A percentile compares a stretch with the other conserved stretches of the same genome.
Conservation (phyloP, 1,284 basidiomycete species). For the Phlebopus sp. region DNA sequence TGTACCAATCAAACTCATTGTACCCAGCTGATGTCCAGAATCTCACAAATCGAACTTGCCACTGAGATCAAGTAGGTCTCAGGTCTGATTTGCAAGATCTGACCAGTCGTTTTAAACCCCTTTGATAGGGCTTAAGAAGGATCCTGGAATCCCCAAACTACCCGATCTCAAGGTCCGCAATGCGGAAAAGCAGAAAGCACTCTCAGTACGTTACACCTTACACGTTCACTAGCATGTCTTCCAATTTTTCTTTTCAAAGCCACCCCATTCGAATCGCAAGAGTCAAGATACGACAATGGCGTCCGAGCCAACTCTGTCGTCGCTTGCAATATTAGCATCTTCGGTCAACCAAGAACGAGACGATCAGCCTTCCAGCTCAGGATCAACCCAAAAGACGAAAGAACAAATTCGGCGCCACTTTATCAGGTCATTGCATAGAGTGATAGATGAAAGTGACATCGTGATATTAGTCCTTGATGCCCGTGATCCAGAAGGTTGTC, state of each 20-base stretch:
- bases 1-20: background rate
- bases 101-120: background rate
- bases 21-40: conserved; percentile 29
- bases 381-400: conserved; percentile 49
- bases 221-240: background rate
- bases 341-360: conserved; percentile 29
- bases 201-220: conserved; percentile 30
- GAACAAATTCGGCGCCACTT: conserved; percentile 69
- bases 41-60: conserved; percentile 47
- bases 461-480: conserved; percentile 88
- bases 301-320: conserved; percentile 65
- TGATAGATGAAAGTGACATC: conserved; percentile 92
- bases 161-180: conserved; percentile 64
- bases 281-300: conserved; percentile 69
- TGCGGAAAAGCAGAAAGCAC: conserved; percentile 49
- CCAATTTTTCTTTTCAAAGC: conserved; percentile 13
- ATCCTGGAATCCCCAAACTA: conserved; percentile 77
- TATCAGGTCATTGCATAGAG: conserved; percentile 80
- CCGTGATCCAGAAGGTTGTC: conserved; percentile 87
- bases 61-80: conserved; percentile 51
- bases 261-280: conserved; percentile 14
- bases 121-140: conserved; percentile 70
- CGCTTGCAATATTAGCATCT: conserved; percentile 48
- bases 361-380: conserved; percentile 31
- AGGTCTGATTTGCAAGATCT: background rate